Percentiles rank a stretch among this genome's conserved stretches.
These are phyloP conservation scores for Daldinia bambusicola DNA, from an alignment of 495 filamentous ascomycete species.

Conservation along the genomic window DNA sequence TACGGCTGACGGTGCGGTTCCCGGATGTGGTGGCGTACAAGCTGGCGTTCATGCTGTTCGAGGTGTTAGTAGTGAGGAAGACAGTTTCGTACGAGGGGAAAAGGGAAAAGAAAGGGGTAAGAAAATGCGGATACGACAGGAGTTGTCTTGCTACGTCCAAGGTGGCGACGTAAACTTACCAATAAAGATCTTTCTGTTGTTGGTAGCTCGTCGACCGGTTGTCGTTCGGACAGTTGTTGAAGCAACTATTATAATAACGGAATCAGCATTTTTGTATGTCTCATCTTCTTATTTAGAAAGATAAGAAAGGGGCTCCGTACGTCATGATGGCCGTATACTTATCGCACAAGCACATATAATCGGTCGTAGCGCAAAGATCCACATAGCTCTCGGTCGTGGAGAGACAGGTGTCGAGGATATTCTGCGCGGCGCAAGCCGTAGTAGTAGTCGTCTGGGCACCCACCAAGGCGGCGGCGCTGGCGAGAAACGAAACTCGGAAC, in stretches of 20 bases:
- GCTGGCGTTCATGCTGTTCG: conserved; percentile 34
- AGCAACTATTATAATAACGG: conserved; percentile 49
- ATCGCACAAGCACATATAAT: conserved; percentile 56
- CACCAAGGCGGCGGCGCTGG: conserved; percentile 39
- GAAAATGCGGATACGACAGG: neutral
- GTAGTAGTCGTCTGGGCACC: conserved; percentile 32
- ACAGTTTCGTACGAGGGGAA: neutral
- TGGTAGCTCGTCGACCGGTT: conserved; percentile 35
- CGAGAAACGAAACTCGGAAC: conserved; percentile 48
- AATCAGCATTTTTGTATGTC: neutral
- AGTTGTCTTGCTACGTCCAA: neutral
- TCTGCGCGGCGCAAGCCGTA: conserved; percentile 52
- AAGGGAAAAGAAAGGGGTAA: neutral
- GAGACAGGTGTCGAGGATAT: conserved; percentile 59
- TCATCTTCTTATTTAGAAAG: neutral
- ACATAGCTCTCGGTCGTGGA: conserved; percentile 51
- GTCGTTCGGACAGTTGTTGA: conserved; percentile 62
- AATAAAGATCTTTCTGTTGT: conserved; percentile 55
- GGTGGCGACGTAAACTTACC: conserved; percentile 26
- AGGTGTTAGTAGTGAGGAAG: neutral
- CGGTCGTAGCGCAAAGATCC: conserved; percentile 46
- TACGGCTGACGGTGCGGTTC: conserved; percentile 29
- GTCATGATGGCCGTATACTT: conserved; percentile 53
- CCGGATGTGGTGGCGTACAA: conserved; percentile 31
- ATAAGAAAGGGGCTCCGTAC: conserved; percentile 37